Percentiles rank a stretch among this genome's conserved stretches.
phyloP scores from a whole-genome alignment of 2,329 filamentous ascomycete genomes.

The Xylaria polymorpha region DNA sequence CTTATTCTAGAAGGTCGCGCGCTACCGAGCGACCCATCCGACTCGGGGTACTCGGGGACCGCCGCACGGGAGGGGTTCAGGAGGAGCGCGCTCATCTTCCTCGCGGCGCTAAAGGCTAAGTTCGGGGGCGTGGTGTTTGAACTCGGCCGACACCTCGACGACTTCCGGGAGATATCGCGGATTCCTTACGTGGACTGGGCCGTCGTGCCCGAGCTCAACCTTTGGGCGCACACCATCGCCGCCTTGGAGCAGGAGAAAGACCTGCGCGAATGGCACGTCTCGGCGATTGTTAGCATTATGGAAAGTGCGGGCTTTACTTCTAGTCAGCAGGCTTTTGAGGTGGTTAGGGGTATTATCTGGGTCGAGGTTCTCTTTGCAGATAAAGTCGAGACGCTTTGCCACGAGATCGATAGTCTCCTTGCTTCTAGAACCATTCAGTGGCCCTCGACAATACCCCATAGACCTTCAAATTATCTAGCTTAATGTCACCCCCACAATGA shows the following conservation, averaged over 20 bases:
- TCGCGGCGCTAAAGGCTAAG: constrained; percentile 43
- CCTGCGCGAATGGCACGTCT: constrained; percentile 43
- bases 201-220: constrained; percentile 46
- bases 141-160: constrained; percentile 43
- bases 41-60: constrained; percentile 40
- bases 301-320: constrained; percentile 39
- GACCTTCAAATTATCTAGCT: background rate
- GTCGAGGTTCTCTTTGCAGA: constrained; percentile 43
- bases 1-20: constrained; percentile 44
- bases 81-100: constrained; percentile 45
- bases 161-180: constrained; percentile 46
- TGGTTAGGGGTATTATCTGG: constrained; percentile 47
- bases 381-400: constrained; percentile 38
- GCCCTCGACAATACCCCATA: background rate
- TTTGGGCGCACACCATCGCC: constrained; percentile 47
- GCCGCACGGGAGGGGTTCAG: constrained; percentile 47
- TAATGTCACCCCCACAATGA: background rate
- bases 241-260: constrained; percentile 43
- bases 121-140: constrained; percentile 43
- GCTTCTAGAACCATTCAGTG: background rate
- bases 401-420: constrained; percentile 39
- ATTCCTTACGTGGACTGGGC: constrained; percentile 46
- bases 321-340: constrained; percentile 39
- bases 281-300: constrained; percentile 46
- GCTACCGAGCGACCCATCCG: constrained; percentile 38